Percentiles rank a stretch among this genome's conserved stretches.
phyloP scores from a whole-genome alignment of 2,329 filamentous ascomycete species.

The Colletotrichum acutatum region DNA sequence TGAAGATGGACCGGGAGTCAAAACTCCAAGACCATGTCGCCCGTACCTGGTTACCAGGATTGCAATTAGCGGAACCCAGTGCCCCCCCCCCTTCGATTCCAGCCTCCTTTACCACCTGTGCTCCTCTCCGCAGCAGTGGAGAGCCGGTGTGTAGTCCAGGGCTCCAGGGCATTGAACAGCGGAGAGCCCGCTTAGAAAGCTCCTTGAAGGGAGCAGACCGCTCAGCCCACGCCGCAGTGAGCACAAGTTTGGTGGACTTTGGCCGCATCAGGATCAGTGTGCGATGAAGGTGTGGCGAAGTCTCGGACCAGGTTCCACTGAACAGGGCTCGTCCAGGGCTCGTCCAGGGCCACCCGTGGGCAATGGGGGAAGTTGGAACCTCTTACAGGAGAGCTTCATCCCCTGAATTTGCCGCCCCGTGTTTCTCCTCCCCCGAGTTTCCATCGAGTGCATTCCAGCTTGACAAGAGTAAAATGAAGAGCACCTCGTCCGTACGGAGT shows the following conservation, averaged over 20 bases:
- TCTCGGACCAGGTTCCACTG: slow-evolving; percentile 11
- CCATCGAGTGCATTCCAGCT: background rate
- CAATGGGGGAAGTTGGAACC: background rate
- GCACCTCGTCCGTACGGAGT: background rate
- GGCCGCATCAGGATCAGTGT: background rate
- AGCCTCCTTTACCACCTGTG: background rate
- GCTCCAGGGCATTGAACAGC: slow-evolving; percentile 1
- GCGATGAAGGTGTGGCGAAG: slow-evolving; percentile 17
- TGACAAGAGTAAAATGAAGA: background rate
- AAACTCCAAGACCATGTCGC: background rate
- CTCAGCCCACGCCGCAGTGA: background rate
- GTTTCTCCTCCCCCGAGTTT: slow-evolving; percentile 1
- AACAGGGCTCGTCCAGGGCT: slow-evolving; percentile 28
- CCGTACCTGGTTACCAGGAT: background rate
- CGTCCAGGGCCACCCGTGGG: background rate
- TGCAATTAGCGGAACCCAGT: background rate
- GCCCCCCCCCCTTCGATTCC: background rate
- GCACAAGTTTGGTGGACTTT: background rate
- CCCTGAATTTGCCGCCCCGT: slow-evolving; percentile 19
- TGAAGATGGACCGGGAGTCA: background rate
- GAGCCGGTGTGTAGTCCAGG: too few relatives aligned
- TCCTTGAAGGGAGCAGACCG: background rate
- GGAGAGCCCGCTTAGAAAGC: background rate
- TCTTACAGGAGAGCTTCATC: slow-evolving; percentile 1
- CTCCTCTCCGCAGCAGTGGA: background rate